phyloP scores from a whole-genome alignment of 2,329 filamentous ascomycete genomes.

The Fusarium sp. region DNA sequence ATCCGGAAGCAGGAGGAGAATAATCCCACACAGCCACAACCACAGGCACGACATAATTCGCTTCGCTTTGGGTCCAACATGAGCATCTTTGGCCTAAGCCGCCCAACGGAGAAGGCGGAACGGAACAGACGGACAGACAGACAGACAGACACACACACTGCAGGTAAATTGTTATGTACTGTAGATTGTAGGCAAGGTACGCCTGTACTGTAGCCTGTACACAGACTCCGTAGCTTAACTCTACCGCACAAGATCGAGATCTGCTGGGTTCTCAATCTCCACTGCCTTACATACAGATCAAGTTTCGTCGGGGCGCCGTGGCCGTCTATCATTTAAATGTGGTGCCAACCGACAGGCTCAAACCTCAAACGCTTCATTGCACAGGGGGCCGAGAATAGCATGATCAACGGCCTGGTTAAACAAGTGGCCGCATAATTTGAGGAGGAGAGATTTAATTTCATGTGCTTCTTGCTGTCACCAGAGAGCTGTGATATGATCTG shows the following conservation, averaged over 20 bases:
- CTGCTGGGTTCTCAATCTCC: slow-evolving; percentile 26
- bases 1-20: slow-evolving; percentile 29
- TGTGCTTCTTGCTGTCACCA: background rate
- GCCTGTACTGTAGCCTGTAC: background rate
- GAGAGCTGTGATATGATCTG: background rate
- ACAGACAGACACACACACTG: background rate
- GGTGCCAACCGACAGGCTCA: slow-evolving; percentile 3
- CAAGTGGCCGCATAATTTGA: slow-evolving; percentile 27
- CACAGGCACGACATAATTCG: slow-evolving; percentile 25
- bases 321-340: slow-evolving; percentile 11
- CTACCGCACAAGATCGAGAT: slow-evolving; percentile 38
- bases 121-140: background rate
- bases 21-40: background rate
- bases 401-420: slow-evolving; percentile 25
- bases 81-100: slow-evolving; percentile 1
- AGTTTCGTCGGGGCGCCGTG: slow-evolving; percentile 17
- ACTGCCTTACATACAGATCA: slow-evolving; percentile 27
- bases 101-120: slow-evolving; percentile 18
- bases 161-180: background rate
- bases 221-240: slow-evolving; percentile 7
- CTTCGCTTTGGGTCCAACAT: background rate
- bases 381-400: slow-evolving; percentile 17
- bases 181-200: background rate
- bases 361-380: slow-evolving; percentile 6
- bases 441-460: slow-evolving; percentile 2